Percentiles rank a stretch among this genome's conserved stretches.
phyloP scores from a whole-genome alignment of 2,329 filamentous ascomycete genomes.

The Arachnopeziza araneosa region DNA sequence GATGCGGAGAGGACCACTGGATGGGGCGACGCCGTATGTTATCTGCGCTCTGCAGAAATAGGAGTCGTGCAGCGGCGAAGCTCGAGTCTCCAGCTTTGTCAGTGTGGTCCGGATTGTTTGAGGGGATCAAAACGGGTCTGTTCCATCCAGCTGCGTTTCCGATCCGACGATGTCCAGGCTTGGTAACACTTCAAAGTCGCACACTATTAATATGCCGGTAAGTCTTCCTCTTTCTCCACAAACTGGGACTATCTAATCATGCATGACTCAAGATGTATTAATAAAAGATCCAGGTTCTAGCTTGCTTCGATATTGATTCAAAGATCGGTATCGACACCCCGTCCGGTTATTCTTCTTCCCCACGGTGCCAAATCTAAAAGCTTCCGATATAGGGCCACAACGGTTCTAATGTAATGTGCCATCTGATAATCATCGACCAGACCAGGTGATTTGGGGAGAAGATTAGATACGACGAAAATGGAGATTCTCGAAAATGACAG shows the following conservation, averaged over 20 bases:
- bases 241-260: background rate
- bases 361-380: background rate
- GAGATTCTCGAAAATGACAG: background rate
- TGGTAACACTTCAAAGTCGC: background rate
- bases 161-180: background rate
- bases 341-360: background rate
- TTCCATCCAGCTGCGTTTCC: background rate
- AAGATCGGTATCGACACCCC: background rate
- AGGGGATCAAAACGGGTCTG: background rate
- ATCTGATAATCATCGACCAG: too few relatives aligned
- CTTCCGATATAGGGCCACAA: background rate
- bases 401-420: too few relatives aligned
- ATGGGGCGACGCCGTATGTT: background rate
- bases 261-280: background rate
- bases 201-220: background rate
- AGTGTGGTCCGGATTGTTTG: too few relatives aligned
- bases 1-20: background rate
- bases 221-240: background rate
- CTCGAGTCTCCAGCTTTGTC: too few relatives aligned
- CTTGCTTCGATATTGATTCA: background rate
- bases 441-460: too few relatives aligned
- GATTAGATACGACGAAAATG: background rate
- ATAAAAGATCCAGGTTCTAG: background rate
- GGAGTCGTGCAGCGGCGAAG: too few relatives aligned
- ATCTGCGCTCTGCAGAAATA: background rate